Evolutionary conservation across 768 basidiomycete genomes (phyloP).

Genomic region (Boletus edulis): DNA sequence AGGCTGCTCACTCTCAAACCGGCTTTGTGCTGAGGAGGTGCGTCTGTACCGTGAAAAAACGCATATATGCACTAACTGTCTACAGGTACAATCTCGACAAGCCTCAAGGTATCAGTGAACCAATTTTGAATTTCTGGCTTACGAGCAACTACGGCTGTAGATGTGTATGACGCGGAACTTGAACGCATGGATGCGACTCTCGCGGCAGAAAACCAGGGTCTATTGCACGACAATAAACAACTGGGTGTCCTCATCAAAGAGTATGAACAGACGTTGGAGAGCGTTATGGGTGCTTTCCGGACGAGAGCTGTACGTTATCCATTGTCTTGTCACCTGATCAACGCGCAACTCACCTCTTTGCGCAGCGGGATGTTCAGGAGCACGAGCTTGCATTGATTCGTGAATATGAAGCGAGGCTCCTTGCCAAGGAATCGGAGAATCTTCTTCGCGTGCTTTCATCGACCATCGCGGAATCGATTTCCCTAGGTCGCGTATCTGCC

Average conservation of each 20-base stretch:
- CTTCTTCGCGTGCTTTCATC: conserved; percentile 54
- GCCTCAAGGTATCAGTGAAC: conserved; percentile 56
- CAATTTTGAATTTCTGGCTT: not conserved
- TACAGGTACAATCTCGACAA: conserved; percentile 84
- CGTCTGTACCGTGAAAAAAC: conserved; percentile 18
- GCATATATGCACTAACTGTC: not conserved
- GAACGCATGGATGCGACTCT: conserved; percentile 86
- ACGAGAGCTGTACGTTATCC: conserved; percentile 75
- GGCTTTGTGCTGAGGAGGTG: conserved; percentile 88
- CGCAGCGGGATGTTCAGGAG: conserved; percentile 87
- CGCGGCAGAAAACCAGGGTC: conserved; percentile 73
- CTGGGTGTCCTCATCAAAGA: conserved; percentile 88
- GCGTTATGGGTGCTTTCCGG: conserved; percentile 88
- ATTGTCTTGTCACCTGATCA: not conserved
- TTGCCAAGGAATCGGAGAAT: conserved; percentile 69
- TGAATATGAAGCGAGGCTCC: conserved; percentile 86
- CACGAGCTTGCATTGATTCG: conserved; percentile 86
- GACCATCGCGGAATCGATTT: conserved; percentile 64
- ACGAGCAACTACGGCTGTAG: conserved; percentile 40
- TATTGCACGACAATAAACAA: conserved; percentile 96
- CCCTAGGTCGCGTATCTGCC: conserved; percentile 67
- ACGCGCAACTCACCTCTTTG: not conserved
- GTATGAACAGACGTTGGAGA: conserved; percentile 95
- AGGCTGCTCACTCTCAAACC: conserved; percentile 86
- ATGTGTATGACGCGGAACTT: conserved; percentile 86